phyloP scores from a whole-genome alignment of 2,329 filamentous ascomycete species.

The Epichloe bromicola region DNA sequence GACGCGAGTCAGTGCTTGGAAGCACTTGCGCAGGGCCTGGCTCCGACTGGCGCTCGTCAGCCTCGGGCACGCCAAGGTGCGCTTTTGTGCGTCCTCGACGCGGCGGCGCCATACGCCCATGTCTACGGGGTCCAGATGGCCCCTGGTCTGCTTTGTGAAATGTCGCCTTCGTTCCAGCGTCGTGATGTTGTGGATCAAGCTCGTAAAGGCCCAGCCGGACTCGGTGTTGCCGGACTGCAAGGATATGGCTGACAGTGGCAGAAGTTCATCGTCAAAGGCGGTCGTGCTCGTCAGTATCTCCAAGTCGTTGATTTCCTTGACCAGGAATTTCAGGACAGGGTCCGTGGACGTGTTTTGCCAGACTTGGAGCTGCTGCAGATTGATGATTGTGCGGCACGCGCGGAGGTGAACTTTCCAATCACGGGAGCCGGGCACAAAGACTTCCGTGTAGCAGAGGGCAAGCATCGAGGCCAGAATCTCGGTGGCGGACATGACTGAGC shows the following conservation, averaged over 20 bases:
- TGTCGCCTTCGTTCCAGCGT: constrained; percentile 1
- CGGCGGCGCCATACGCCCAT: constrained; percentile 3
- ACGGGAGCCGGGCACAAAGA: constrained; percentile 4
- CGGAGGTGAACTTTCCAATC: constrained; percentile 6
- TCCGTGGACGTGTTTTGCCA: not conserved
- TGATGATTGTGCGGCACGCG: constrained; percentile 4
- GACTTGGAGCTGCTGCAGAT: not conserved
- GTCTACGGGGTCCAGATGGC: not conserved
- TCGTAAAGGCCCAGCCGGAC: constrained; percentile 5
- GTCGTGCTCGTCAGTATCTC: constrained; percentile 4
- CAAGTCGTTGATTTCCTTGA: constrained; percentile 6
- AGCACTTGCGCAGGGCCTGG: constrained; percentile 4
- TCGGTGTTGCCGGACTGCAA: not conserved
- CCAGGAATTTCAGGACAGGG: constrained; percentile 3
- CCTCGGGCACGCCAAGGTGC: constrained; percentile 5
- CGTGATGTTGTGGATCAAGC: constrained; percentile 4
- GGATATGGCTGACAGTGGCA: not conserved
- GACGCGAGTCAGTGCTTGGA: constrained; percentile 8
- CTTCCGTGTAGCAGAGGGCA: constrained; percentile 6
- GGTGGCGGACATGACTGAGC: not conserved
- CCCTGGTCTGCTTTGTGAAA: not conserved
- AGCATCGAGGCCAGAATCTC: constrained; percentile 7
- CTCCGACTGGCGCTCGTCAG: constrained; percentile 3
- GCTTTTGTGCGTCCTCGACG: not conserved
- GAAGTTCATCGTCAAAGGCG: constrained; percentile 1